Percentiles rank a stretch among this genome's conserved stretches.
phyloP scores from a whole-genome alignment of 108 stramenopile species.

The Pseudonitzschia multistriata region DNA sequence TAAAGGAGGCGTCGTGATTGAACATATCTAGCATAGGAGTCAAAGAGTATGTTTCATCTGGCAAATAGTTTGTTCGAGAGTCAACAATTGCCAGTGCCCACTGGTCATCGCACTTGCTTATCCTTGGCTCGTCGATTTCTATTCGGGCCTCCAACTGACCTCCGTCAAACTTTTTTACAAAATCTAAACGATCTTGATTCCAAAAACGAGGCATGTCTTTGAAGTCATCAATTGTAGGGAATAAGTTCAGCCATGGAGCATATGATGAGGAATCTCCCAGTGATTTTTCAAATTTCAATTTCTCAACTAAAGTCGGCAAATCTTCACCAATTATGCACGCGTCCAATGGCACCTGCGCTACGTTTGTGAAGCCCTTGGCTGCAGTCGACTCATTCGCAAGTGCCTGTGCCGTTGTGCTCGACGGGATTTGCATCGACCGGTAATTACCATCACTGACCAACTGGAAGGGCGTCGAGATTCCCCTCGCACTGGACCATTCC shows the following conservation, averaged over 20 bases:
- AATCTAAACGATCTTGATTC: slow-evolving; percentile 48
- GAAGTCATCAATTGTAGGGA: slow-evolving; percentile 36
- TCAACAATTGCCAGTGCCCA: slow-evolving; percentile 81
- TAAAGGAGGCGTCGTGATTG: slow-evolving; percentile 58
- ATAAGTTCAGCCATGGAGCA: slow-evolving; percentile 42
- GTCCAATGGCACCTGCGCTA: slow-evolving; percentile 51
- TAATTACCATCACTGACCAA: slow-evolving; percentile 37
- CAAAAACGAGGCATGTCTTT: slow-evolving; percentile 73
- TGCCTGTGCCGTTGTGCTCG: slow-evolving; percentile 17
- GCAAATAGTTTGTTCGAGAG: slow-evolving; percentile 71
- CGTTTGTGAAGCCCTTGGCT: slow-evolving; percentile 16
- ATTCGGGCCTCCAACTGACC: slow-evolving; percentile 55
- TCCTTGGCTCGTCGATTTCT: slow-evolving; percentile 40
- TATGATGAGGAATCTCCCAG: slow-evolving; percentile 51
- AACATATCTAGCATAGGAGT: slow-evolving; percentile 80
- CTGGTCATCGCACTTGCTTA: slow-evolving; percentile 35
- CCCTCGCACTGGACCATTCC: slow-evolving; percentile 60
- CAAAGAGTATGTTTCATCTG: slow-evolving; percentile 59
- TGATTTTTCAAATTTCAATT: slow-evolving; percentile 52
- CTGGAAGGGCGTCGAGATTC: slow-evolving; percentile 56
- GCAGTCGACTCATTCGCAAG: slow-evolving; percentile 23
- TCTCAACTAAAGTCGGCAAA: slow-evolving; percentile 54
- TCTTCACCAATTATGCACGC: slow-evolving; percentile 62
- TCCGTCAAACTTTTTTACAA: slow-evolving; percentile 48
- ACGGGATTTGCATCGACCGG: slow-evolving; percentile 39